phyloP scores from a whole-genome alignment of 2,329 filamentous ascomycete species.

The Ophiostoma triangulosporum region DNA sequence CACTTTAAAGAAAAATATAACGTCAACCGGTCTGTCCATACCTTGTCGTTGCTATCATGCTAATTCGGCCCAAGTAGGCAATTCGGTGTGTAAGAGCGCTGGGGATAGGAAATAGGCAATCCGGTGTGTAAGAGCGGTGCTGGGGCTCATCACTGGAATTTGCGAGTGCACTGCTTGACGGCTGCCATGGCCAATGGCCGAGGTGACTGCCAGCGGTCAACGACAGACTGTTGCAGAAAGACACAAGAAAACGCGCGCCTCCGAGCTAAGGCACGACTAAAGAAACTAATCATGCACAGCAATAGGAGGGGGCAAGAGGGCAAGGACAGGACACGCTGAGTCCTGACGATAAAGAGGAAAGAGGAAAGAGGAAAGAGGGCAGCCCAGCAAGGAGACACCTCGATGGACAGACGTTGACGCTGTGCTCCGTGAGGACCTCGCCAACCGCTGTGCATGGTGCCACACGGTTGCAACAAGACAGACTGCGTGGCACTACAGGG shows the following conservation, averaged over 20 bases:
- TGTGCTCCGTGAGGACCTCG: neutral
- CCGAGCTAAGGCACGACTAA: conserved; percentile 8
- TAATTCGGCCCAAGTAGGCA: neutral
- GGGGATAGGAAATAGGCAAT: too few species aligned
- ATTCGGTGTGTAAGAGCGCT: neutral
- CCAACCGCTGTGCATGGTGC: neutral
- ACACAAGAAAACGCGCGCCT: neutral
- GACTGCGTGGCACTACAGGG: neutral
- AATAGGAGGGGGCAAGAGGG: conserved; percentile 1
- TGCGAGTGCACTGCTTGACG: too few species aligned
- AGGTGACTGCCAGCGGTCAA: too few species aligned
- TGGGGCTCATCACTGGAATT: too few species aligned
- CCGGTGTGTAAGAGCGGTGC: too few species aligned
- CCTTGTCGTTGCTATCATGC: neutral
- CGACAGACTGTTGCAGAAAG: too few species aligned
- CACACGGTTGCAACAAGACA: neutral
- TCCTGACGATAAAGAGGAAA: too few species aligned
- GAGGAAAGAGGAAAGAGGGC: neutral
- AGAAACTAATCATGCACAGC: conserved; percentile 8
- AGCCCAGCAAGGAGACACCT: too few species aligned
- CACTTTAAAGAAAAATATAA: neutral
- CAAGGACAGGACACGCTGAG: neutral
- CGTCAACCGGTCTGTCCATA: neutral
- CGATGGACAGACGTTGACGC: neutral
- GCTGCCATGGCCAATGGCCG: too few species aligned